Conservation (phyloP, 768 basidiomycete species). For the Pulveroboletus sp. region DNA sequence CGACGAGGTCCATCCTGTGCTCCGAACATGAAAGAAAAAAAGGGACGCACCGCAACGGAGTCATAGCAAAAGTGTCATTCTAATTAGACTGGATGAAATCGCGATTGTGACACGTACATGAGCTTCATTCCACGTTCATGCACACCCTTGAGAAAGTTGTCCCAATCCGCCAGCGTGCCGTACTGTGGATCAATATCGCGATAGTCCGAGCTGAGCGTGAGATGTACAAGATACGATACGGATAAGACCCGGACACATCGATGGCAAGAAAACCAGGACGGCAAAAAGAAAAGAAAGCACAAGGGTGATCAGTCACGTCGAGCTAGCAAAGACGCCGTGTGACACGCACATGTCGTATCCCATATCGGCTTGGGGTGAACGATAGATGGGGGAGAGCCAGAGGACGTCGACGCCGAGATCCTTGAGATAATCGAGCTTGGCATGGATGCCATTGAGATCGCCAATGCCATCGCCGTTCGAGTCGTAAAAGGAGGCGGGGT, state of each 20-base stretch:
- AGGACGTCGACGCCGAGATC: constrained; percentile 64
- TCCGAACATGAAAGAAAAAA: too few relatives aligned
- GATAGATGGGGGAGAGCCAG: constrained; percentile 65
- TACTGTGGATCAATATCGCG: constrained; percentile 60
- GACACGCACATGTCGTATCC: constrained; percentile 62
- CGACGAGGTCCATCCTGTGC: constrained; percentile 71
- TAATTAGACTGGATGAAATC: constrained; percentile 1
- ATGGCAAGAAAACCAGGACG: too few relatives aligned
- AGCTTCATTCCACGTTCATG: constrained; percentile 70
- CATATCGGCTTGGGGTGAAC: constrained; percentile 68
- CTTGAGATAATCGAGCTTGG: constrained; percentile 67
- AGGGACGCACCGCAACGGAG: constrained; percentile 6
- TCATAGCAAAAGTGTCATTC: background rate
- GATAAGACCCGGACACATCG: constrained; percentile 17
- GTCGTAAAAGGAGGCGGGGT: constrained; percentile 68
- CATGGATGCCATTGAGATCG: constrained; percentile 63
- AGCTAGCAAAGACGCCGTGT: background rate
- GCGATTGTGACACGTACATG: constrained; percentile 43
- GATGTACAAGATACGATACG: background rate
- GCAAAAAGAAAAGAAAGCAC: background rate
- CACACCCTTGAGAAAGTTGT: constrained; percentile 47
- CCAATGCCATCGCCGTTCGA: constrained; percentile 71
- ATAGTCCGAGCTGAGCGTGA: constrained; percentile 55
- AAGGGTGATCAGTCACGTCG: background rate
- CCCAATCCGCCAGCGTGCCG: constrained; percentile 63